phyloP scores from a whole-genome alignment of 2,329 filamentous ascomycete species.

The Fusarium nelsonii region DNA sequence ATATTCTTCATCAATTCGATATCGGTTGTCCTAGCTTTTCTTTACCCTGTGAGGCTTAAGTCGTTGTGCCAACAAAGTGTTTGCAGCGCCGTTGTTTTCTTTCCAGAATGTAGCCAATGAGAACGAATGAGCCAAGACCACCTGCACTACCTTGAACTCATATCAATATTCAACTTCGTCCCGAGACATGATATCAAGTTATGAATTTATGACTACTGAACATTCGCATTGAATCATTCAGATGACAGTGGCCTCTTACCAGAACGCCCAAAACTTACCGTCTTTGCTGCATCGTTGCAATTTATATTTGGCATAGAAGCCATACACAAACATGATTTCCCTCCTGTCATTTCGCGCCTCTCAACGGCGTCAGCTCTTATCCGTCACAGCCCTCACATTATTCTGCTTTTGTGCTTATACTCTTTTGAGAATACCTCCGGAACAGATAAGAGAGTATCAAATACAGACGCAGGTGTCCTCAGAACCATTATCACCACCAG shows the following conservation, averaged over 20 bases:
- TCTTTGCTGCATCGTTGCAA: background rate
- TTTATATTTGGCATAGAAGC: slow-evolving; percentile 24
- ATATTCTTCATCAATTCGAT: background rate
- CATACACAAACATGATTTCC: slow-evolving; percentile 44
- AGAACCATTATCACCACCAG: slow-evolving; percentile 18
- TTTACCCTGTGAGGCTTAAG: background rate
- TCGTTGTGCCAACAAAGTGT: slow-evolving; percentile 38
- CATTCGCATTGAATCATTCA: background rate
- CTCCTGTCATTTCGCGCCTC: slow-evolving; percentile 43
- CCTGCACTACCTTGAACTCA: slow-evolving; percentile 1
- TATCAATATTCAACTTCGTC: slow-evolving; percentile 7
- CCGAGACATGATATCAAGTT: background rate
- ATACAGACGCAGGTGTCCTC: slow-evolving; percentile 16
- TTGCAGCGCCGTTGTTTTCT: slow-evolving; percentile 30
- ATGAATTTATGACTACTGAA: background rate
- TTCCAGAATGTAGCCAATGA: slow-evolving; percentile 18
- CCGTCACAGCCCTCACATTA: slow-evolving; percentile 53
- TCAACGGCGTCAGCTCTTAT: slow-evolving; percentile 56
- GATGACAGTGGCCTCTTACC: background rate
- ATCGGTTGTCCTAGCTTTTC: background rate
- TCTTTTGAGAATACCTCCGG: slow-evolving; percentile 38
- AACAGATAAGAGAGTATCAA: background rate
- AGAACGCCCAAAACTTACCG: background rate
- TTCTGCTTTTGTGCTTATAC: slow-evolving; percentile 55
- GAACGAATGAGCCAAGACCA: background rate